Conservation (phyloP, 371 early-diverging fungal genomes). For the Rhizomucor miehei region DNA sequence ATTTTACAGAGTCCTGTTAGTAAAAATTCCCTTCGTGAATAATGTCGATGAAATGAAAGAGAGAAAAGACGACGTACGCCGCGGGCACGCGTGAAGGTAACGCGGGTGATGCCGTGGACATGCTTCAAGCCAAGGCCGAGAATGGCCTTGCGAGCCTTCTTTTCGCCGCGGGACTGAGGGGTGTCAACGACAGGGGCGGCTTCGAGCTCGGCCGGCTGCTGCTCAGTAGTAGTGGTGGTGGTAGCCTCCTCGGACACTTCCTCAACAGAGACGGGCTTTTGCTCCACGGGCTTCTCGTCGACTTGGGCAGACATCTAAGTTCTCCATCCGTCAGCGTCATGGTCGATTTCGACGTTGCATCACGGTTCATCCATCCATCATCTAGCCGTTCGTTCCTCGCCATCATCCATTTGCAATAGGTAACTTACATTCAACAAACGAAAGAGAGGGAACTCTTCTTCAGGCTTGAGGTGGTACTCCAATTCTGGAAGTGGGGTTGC, state of each 20-base stretch:
- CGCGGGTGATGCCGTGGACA: conserved; percentile 85
- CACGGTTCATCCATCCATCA: conserved; percentile 10
- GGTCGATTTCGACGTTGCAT: conserved; percentile 15
- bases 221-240: conserved; percentile 5
- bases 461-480: too few species aligned
- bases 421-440: conserved; percentile 5
- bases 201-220: conserved; percentile 19
- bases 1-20: background rate
- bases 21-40: background rate
- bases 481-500: background rate
- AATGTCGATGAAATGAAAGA: background rate
- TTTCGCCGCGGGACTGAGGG: conserved; percentile 79
- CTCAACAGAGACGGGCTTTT: conserved; percentile 20
- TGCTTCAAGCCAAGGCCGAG: conserved; percentile 88
- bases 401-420: background rate
- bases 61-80: conserved; percentile 51
- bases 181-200: conserved; percentile 38
- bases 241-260: conserved; percentile 20
- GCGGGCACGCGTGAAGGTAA: conserved; percentile 86
- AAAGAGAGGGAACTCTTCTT: conserved; percentile 7
- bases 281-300: conserved; percentile 26
- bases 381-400: background rate
- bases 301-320: conserved; percentile 30
- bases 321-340: background rate
- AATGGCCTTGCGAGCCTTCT: conserved; percentile 96